Evolutionary conservation across 129 eudicot genomes (phyloP).

Genomic region (Deinandra increscens): DNA sequence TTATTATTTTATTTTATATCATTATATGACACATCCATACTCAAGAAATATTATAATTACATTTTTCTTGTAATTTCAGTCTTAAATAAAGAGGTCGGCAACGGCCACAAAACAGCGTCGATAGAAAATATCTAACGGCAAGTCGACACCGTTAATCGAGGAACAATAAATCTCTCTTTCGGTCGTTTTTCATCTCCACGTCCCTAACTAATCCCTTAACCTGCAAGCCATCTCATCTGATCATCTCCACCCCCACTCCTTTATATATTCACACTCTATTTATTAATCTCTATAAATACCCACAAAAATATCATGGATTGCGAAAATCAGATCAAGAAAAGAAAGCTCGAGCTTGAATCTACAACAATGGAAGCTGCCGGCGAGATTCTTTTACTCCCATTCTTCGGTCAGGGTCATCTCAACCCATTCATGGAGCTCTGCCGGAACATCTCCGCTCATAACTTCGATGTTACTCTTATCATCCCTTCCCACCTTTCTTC

Average conservation of each 20-base stretch:
- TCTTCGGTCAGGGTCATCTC: constrained; percentile 70
- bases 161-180: not conserved
- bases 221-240: constrained; percentile 1
- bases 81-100: not conserved
- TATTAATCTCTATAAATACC: constrained; percentile 5
- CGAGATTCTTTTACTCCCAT: constrained; percentile 62
- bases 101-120: not conserved
- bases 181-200: no score
- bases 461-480: constrained; percentile 40
- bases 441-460: constrained; percentile 41
- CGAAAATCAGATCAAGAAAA: constrained; percentile 26
- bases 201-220: no score
- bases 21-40: no score
- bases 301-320: constrained; percentile 25
- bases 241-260: not conserved
- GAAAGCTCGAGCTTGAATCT: constrained; percentile 27
- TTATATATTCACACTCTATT: not conserved
- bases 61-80: no score
- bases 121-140: not conserved
- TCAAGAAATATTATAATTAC: no score
- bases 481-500: constrained; percentile 67
- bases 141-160: not conserved
- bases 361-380: constrained; percentile 33
- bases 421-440: constrained; percentile 66
- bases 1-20: no score